Percentiles rank a stretch among this genome's conserved stretches.
Evolutionary conservation across 306 rosid species (phyloP).

Genomic region (Casuarina cunninghamiana): DNA sequence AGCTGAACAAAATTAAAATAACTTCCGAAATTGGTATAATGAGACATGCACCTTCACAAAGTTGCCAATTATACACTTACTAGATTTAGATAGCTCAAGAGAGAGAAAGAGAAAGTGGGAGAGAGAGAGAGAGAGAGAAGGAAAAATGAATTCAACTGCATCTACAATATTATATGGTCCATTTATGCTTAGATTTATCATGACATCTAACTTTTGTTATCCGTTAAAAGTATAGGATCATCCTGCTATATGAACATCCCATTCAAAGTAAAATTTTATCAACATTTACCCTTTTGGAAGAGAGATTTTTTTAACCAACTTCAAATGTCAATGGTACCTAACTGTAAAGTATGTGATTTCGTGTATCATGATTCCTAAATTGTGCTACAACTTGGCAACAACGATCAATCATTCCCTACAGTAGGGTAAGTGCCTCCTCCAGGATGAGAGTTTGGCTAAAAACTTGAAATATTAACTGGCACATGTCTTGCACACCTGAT

Average conservation of each 20-base stretch:
- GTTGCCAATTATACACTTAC: not conserved
- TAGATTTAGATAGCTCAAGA: not conserved
- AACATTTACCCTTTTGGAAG: not conserved
- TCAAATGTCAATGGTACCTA: not conserved
- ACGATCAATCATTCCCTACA: not conserved
- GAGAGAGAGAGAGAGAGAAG: not conserved
- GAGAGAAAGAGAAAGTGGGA: no score
- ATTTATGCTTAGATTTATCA: not conserved
- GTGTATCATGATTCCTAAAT: no score
- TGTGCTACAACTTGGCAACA: not conserved
- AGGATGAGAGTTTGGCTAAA: not conserved
- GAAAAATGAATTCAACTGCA: not conserved
- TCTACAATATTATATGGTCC: not conserved
- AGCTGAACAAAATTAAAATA: not conserved
- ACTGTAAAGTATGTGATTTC: not conserved
- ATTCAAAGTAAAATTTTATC: not conserved
- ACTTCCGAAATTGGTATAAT: not conserved
- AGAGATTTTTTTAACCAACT: not conserved
- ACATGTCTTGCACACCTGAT: conserved; percentile 53
- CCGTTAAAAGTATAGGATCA: not conserved
- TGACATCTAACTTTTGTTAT: not conserved
- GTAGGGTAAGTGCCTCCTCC: not conserved
- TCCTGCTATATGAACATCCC: not conserved
- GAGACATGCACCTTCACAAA: not conserved
- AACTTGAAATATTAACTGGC: not conserved